Conservation (phyloP, 2,329 filamentous ascomycete species). For the Pestalotiopsis sp. region DNA sequence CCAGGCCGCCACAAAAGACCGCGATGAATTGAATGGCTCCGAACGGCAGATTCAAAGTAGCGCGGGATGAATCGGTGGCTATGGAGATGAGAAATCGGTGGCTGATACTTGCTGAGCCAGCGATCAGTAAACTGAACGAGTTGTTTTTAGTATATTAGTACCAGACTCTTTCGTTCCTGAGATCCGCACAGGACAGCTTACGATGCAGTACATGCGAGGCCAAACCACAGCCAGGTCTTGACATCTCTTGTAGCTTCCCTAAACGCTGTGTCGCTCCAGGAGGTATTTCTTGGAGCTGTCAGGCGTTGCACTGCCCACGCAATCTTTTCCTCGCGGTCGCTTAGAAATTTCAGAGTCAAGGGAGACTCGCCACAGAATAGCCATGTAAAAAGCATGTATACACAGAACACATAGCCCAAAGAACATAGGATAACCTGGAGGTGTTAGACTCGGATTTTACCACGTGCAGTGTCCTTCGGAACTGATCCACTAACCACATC, state of each 20-base stretch:
- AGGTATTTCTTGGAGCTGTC: constrained; percentile 1
- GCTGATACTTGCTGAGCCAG: background rate
- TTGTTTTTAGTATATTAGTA: background rate
- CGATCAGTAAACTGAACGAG: background rate
- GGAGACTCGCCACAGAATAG: background rate
- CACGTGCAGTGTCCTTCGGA: background rate
- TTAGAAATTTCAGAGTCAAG: background rate
- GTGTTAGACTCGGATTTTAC: background rate
- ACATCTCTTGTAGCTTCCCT: background rate
- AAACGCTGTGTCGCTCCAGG: background rate
- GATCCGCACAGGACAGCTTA: background rate
- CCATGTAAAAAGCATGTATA: background rate
- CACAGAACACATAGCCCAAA: background rate
- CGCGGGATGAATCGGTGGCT: background rate
- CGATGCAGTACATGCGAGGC: background rate
- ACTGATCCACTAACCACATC: background rate
- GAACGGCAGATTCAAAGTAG: background rate
- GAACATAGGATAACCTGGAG: background rate
- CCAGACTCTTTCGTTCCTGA: background rate
- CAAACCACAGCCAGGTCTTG: background rate
- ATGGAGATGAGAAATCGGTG: background rate
- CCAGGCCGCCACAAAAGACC: background rate
- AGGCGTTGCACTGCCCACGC: background rate
- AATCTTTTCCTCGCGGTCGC: background rate
- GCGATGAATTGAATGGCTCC: background rate